Base-by-base conservation (phyloP, 257 asterid species). In the Solanum microdontum region DNA sequence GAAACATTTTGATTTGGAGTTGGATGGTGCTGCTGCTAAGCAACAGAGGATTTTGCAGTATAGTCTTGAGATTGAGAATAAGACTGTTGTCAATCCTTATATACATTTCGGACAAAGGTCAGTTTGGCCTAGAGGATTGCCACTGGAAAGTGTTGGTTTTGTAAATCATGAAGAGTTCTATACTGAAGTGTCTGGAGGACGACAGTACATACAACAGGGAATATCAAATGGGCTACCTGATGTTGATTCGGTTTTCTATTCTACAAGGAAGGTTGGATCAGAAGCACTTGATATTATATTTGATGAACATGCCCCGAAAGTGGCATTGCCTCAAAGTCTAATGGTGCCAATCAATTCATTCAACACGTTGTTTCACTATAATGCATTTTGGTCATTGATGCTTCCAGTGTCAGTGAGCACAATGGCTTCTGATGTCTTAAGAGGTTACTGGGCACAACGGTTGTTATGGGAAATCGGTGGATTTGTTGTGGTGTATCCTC, bases 391-490 rank as follows among this genome's bases (percentile, higher is more conserved):
- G 99, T 98, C 95, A 43, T 90, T 97, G 92, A 97, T 97, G 98
- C 98, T 97, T 85, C 98, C 98, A 0, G 98, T 97, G 39, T 95
- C 99, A 3, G 94, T 97, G 80, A 97, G 99, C 88, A 86, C 98
- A 11, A 97, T 97, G 99, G 98, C 99, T 90, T 95, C 99, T 39
- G 99, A 97, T 87, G 90, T 97, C 32, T 89, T 97, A 91, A 95
- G 99, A 85, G 99, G 99, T 12, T 97, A 97, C 83, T 97, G 98
- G 98, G 98, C 99, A 0, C 99, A 97, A 85, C 91, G 99, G 91
- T 87, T 97, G 88, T 88, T 97, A 87, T 97, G 99, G 99, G 99
- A 97, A 88, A 88, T 95, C 6, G 98, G 98, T 15, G 98, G 98
- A 4, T 94, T 94, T 51, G 98, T 97, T 8, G 97, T 91, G 88